phyloP scores from a whole-genome alignment of 2,329 filamentous ascomycete genomes.

The Pyrenophora graminea region DNA sequence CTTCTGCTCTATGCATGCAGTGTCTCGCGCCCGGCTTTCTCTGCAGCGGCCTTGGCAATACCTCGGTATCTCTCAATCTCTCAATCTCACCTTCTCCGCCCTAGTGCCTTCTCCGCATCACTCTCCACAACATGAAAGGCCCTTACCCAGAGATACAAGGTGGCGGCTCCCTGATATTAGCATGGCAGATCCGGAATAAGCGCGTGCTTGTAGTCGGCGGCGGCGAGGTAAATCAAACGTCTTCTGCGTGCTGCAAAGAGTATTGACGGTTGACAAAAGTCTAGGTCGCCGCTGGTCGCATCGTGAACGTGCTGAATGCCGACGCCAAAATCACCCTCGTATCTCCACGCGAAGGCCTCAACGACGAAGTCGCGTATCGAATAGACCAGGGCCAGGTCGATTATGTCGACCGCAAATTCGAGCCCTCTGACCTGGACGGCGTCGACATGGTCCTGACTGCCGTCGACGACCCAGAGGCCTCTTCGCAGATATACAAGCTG shows the following conservation, averaged over 20 bases:
- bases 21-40: not conserved
- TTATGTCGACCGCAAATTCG: constrained; percentile 82
- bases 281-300: constrained; percentile 92
- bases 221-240: constrained; percentile 71
- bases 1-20: no score
- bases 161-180: constrained; percentile 89
- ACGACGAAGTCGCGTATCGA: constrained; percentile 84
- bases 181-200: constrained; percentile 92
- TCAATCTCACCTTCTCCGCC: constrained; percentile 31
- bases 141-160: constrained; percentile 81
- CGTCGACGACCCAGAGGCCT: constrained; percentile 91
- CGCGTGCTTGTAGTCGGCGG: constrained; percentile 90
- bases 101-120: constrained; percentile 24
- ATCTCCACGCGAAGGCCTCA: constrained; percentile 77
- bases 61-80: constrained; percentile 9
- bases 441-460: constrained; percentile 89
- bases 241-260: constrained; percentile 1
- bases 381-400: constrained; percentile 74
- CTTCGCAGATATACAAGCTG: constrained; percentile 86
- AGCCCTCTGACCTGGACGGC: constrained; percentile 81
- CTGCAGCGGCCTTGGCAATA: constrained; percentile 17
- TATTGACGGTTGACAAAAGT: constrained; percentile 44
- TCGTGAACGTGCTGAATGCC: constrained; percentile 91
- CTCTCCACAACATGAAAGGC: constrained; percentile 49
- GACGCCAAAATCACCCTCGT: constrained; percentile 89